phyloP scores from a whole-genome alignment of 2,329 filamentous ascomycete species.

The Neocucurbitaria cava region DNA sequence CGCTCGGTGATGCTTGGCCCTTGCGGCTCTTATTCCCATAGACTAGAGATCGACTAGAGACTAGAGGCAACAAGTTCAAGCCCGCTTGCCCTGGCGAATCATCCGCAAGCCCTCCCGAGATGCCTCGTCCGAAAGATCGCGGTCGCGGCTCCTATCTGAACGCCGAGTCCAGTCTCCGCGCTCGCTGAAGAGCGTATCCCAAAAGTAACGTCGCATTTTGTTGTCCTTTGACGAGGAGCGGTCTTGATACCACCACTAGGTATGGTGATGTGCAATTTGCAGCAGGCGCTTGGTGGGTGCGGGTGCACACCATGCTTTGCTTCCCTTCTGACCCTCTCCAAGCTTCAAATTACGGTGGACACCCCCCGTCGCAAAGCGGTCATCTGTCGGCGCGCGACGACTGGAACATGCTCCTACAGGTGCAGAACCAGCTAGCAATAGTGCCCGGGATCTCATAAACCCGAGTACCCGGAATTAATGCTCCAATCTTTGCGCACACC shows the following conservation, averaged over 20 bases:
- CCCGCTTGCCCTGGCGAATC: slow-evolving; percentile 10
- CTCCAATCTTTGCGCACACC: too few relatives aligned
- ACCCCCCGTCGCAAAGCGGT: not conserved
- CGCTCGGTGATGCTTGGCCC: slow-evolving; percentile 8
- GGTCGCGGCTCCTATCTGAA: not conserved
- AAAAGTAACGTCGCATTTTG: slow-evolving; percentile 22
- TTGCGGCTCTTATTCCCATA: slow-evolving; percentile 10
- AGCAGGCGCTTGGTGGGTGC: not conserved
- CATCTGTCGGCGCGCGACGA: not conserved
- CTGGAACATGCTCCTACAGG: not conserved
- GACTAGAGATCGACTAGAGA: not conserved
- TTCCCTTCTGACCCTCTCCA: not conserved
- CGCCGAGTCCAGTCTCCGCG: not conserved
- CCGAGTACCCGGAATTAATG: not conserved
- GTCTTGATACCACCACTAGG: slow-evolving; percentile 2
- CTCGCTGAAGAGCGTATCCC: not conserved
- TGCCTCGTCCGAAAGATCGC: not conserved
- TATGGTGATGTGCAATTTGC: slow-evolving; percentile 11
- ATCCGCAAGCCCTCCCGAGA: slow-evolving; percentile 5
- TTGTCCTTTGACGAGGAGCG: slow-evolving; percentile 4
- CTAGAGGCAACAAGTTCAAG: not conserved
- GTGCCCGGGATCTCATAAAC: not conserved
- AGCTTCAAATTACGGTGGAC: not conserved
- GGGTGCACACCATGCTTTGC: not conserved
- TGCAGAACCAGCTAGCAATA: not conserved